Conservation (phyloP, 768 basidiomycete species). For the Mycena rebaudengoi region DNA sequence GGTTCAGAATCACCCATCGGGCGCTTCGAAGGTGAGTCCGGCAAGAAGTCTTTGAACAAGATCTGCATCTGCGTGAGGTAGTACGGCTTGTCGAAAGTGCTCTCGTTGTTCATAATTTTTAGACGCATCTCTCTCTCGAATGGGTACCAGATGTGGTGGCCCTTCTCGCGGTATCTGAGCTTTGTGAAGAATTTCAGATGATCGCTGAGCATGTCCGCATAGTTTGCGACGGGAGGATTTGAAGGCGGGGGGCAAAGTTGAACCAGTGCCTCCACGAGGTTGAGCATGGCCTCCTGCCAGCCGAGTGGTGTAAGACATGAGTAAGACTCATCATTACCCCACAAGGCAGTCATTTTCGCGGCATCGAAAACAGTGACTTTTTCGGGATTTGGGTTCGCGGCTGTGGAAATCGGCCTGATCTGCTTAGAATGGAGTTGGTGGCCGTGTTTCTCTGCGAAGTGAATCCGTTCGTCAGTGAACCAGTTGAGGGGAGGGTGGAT, state of each 20-base stretch:
- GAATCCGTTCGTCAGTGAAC: neutral
- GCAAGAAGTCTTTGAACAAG: neutral
- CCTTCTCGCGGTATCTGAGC: slow-evolving; percentile 9
- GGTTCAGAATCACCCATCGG: neutral
- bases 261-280: neutral
- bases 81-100: neutral
- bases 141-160: slow-evolving; percentile 6
- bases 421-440: neutral
- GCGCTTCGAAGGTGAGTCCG: neutral
- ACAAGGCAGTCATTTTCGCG: neutral
- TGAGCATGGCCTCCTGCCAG: neutral
- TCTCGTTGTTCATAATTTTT: slow-evolving; percentile 6
- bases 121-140: slow-evolving; percentile 11
- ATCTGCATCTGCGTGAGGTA: neutral
- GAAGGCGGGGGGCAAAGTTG: neutral
- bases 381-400: neutral
- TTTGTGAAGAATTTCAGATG: slow-evolving; percentile 13
- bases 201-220: neutral
- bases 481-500: neutral
- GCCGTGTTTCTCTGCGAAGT: neutral
- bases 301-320: neutral
- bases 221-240: neutral
- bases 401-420: neutral
- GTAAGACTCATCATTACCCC: neutral
- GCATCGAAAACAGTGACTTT: neutral